Percentiles rank a stretch among this genome's conserved stretches.
Evolutionary conservation across 257 asterid species (phyloP).

Genomic region (Solanum appendiculatum): DNA sequence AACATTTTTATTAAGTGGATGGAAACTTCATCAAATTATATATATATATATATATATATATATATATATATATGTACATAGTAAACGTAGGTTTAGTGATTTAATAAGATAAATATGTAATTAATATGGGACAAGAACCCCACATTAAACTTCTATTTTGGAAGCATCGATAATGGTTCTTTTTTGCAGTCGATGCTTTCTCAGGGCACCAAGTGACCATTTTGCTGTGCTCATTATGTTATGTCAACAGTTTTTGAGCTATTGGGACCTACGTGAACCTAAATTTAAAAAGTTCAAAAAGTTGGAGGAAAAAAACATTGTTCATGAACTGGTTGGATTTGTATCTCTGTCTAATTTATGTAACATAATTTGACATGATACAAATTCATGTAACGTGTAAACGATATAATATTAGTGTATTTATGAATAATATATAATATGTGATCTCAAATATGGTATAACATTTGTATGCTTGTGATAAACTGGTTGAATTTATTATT

Average conservation of each 20-base stretch:
- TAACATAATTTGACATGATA: not conserved
- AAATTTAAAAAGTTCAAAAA: not conserved
- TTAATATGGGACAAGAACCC: not conserved
- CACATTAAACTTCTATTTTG: not conserved
- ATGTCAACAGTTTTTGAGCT: not conserved
- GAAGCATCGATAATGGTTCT: not conserved
- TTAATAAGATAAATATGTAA: not conserved
- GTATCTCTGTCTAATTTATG: not conserved
- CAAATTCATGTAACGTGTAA: too few species aligned
- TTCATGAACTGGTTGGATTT: not conserved
- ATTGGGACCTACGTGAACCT: not conserved
- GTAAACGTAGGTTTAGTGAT: not conserved
- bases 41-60: too few species aligned
- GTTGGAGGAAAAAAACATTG: not conserved
- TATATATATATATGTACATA: too few species aligned
- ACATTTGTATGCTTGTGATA: too few species aligned
- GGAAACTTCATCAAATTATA: too few species aligned
- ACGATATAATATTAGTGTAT: too few species aligned
- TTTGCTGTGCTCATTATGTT: not conserved
- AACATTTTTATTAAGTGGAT: not conserved
- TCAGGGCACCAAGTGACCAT: not conserved
- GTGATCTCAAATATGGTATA: not conserved
- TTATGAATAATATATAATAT: too few species aligned
- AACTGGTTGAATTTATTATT: too few species aligned
- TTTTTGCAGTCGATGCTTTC: not conserved